Evolutionary conservation across 176 grass and related monocot genomes (phyloP).

Genomic region (Alopecurus myosuroides): DNA sequence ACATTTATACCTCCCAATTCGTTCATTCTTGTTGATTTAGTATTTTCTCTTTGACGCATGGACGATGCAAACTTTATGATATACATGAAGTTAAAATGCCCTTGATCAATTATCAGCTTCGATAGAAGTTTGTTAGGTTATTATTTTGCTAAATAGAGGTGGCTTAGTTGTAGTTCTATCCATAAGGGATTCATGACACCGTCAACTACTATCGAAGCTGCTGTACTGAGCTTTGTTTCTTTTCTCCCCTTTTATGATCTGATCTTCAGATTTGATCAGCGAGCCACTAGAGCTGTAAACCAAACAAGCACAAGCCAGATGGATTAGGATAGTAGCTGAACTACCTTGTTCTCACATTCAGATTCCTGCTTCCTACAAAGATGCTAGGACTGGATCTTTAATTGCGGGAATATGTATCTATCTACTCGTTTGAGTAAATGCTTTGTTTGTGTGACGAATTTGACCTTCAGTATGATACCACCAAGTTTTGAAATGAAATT

Average conservation of each 20-base stretch:
- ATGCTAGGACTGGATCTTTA: neutral
- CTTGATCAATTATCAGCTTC: neutral
- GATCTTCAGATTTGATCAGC: neutral
- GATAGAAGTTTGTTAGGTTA: neutral
- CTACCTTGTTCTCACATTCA: neutral
- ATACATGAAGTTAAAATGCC: conserved; percentile 6
- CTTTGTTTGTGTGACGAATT: neutral
- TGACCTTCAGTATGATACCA: neutral
- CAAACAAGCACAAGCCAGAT: neutral
- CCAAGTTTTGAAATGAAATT: neutral
- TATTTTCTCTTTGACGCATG: neutral
- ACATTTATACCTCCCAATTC: neutral
- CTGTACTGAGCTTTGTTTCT: neutral
- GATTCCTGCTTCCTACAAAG: neutral
- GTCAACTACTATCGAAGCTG: neutral
- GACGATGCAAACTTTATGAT: neutral
- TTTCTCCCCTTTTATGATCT: neutral
- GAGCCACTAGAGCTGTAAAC: neutral
- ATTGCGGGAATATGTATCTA: neutral
- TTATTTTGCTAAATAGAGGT: conserved; percentile 3
- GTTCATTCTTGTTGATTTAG: neutral
- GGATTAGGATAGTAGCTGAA: neutral
- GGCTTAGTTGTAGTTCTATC: neutral
- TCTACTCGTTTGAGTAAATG: neutral
- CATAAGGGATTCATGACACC: neutral